Percentiles rank a stretch among this genome's conserved stretches.
phyloP scores from a whole-genome alignment of 2,329 filamentous ascomycete species.

The Colletotrichum liriopes region DNA sequence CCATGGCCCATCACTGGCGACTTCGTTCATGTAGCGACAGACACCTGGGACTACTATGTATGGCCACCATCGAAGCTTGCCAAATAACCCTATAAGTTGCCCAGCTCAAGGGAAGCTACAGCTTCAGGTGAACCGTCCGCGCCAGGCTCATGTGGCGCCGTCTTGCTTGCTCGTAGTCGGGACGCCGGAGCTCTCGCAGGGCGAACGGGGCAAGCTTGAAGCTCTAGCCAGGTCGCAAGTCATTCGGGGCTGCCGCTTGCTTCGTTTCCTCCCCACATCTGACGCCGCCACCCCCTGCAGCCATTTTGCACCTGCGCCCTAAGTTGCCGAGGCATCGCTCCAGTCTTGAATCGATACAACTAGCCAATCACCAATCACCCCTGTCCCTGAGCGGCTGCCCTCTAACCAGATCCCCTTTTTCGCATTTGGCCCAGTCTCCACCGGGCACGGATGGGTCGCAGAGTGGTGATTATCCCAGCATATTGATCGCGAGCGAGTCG shows the following conservation, averaged over 20 bases:
- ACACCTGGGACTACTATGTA: background rate
- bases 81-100: background rate
- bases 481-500: background rate
- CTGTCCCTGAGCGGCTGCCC: conserved; percentile 9
- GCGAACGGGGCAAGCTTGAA: conserved; percentile 3
- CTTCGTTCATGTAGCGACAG: background rate
- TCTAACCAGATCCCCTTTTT: conserved; percentile 2
- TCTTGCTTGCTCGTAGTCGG: background rate
- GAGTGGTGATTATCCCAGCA: background rate
- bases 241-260: conserved; percentile 5
- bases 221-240: conserved; percentile 14
- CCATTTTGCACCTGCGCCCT: conserved; percentile 6
- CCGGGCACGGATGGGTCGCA: background rate
- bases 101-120: background rate
- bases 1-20: background rate
- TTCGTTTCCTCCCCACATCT: conserved; percentile 25
- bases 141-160: background rate
- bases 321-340: conserved; percentile 39
- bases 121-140: conserved; percentile 9
- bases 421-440: background rate
- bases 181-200: background rate
- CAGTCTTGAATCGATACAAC: background rate
- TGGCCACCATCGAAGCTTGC: background rate
- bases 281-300: conserved; percentile 27
- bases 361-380: conserved; percentile 16